Conservation (phyloP, 1,139 yeast genomes). For the Scheffersomyces segobiensis region DNA sequence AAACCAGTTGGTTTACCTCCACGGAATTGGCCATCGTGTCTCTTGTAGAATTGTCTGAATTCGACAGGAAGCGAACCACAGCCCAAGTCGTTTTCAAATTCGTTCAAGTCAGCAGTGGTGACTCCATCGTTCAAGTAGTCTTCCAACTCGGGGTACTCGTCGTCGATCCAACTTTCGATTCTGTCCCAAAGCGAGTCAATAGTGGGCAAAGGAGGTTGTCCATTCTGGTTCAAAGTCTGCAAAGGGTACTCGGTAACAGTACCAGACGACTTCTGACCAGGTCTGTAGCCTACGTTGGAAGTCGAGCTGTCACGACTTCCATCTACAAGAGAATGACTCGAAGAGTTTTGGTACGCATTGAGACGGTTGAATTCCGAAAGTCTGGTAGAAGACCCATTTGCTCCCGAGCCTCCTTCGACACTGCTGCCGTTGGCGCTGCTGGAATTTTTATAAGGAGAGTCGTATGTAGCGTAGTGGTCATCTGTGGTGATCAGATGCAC, state of each 20-base stretch:
- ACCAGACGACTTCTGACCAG: conserved; percentile 37
- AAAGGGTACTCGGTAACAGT: conserved; percentile 37
- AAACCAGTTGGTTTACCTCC: conserved; percentile 78
- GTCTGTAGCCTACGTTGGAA: conserved; percentile 33
- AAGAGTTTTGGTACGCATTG: conserved; percentile 42
- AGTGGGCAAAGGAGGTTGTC: conserved; percentile 72
- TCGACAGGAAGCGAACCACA: conserved; percentile 67
- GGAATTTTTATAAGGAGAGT: conserved; percentile 43
- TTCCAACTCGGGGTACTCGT: conserved; percentile 75
- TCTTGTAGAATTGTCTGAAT: conserved; percentile 70
- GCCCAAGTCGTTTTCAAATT: conserved; percentile 70
- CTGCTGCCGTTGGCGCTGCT: conserved; percentile 18
- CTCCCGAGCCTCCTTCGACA: conserved; percentile 19
- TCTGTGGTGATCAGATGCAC: conserved; percentile 63
- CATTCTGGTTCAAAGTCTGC: conserved; percentile 46
- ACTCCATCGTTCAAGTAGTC: conserved; percentile 73
- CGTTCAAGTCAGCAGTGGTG: conserved; percentile 74
- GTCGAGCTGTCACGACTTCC: conserved; percentile 18
- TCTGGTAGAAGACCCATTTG: conserved; percentile 30
- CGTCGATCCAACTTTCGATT: conserved; percentile 72
- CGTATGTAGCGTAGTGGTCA: conserved; percentile 64
- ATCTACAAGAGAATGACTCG: conserved; percentile 28
- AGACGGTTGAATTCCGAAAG: conserved; percentile 45
- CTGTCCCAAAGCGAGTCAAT: conserved; percentile 73
- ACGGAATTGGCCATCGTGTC: conserved; percentile 81